Base-by-base conservation (phyloP, 2,329 filamentous ascomycete species). In the Colletotrichum shisoi region DNA sequence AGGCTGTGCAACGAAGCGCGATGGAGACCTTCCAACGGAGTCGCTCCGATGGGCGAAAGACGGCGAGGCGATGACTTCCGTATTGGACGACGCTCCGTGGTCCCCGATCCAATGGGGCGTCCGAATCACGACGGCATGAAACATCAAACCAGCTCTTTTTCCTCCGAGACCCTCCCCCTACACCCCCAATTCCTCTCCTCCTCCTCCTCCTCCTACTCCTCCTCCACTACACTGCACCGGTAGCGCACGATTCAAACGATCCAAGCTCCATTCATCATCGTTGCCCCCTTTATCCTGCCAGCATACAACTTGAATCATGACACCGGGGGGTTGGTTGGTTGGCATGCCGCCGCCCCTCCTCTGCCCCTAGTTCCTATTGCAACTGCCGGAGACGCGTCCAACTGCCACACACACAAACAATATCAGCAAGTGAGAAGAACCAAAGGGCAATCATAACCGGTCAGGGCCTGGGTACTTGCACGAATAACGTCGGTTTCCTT, bases 1-100 rank as follows among this genome's bases (percentile, higher is more conserved):
- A 56, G 63, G 63, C 63, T 46, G 63, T 67, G 63, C 63, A 67
- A 53, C 60, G 53, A 46, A 58, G 60, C 34, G 39, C 45, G 46
- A 58, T 64, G 64, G 61, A 48, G 53, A 27, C 24, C 24, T 27
- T 37, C 59, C 19, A 15, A 54, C 56, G 64, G 64, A 64, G 64
- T 64, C 34, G 42, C 64, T 67, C 64, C 48, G 61, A 64, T 56
- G 61, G 63, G 46, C 24, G 53, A 62, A 27, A 27, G 24, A 27
- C 24, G 24, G 4, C 24, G 44, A 34, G 58, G 60, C 46, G 52
- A 67, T 63, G 60, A 39, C 64, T 67, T 67, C 64, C 64, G 24
- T 39, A 67, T 60, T 63, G 15, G 64, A 67, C 11, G 9, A 42
- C 8, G 8, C 64, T 64, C 64, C 64, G 64, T 60, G n/a, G 9